These are phyloP conservation scores for Vitellaria paradoxa DNA, from an alignment of 179 eudicot genomes.

Conservation along the genomic window DNA sequence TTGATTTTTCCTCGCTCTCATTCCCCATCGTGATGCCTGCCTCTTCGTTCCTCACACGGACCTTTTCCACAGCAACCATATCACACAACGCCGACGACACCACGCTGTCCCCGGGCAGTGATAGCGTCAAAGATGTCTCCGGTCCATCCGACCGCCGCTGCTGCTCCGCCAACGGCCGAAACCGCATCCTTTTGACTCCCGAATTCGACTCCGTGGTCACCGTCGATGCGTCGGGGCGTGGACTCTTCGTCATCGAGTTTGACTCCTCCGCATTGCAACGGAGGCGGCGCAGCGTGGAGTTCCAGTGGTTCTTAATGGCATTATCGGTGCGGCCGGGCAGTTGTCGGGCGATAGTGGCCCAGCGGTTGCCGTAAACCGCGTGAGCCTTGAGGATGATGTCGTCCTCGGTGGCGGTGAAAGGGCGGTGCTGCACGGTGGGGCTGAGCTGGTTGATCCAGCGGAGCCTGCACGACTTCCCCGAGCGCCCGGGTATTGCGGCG, in stretches of 20 bases:
- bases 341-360: constrained; percentile 63
- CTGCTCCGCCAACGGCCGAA: constrained; percentile 1
- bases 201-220: constrained; percentile 10
- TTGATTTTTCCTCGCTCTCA: constrained; percentile 17
- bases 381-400: constrained; percentile 50
- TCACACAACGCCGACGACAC: not conserved
- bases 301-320: too few relatives aligned
- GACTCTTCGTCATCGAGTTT: not conserved
- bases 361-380: constrained; percentile 49
- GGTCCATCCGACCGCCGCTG: constrained; percentile 23
- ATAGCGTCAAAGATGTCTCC: constrained; percentile 35
- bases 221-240: not conserved
- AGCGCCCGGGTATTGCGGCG: constrained; percentile 51
- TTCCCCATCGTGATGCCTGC: not conserved
- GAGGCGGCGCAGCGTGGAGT: constrained; percentile 32
- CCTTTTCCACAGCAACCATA: constrained; percentile 10
- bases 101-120: constrained; percentile 35
- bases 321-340: too few relatives aligned
- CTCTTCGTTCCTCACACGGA: constrained; percentile 3
- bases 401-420: constrained; percentile 16
- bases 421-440: constrained; percentile 57
- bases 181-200: constrained; percentile 3
- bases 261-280: constrained; percentile 14
- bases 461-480: constrained; percentile 61
- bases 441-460: constrained; percentile 74